Evolutionary conservation across 2,329 filamentous ascomycete genomes (phyloP).

Genomic region (Apiospora kogelbergensis): DNA sequence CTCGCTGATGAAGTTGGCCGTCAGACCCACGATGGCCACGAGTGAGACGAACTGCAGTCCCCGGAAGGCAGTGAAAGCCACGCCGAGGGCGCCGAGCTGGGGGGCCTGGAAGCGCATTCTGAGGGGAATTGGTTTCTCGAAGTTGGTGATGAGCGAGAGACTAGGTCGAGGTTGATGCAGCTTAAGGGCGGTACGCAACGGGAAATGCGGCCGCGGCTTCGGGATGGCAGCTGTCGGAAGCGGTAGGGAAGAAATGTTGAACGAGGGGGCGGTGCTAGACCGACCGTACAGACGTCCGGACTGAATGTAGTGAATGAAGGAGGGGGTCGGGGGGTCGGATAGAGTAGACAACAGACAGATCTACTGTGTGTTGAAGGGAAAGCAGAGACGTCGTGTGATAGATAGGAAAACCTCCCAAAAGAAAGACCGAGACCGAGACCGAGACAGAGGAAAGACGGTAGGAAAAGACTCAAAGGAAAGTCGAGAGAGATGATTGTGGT

Average conservation of each 20-base stretch:
- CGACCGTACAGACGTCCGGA: neutral
- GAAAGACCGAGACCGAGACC: slow-evolving; percentile 21
- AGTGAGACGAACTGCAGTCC: slow-evolving; percentile 70
- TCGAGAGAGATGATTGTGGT: slow-evolving; percentile 18
- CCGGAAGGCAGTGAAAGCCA: slow-evolving; percentile 74
- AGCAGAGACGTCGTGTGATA: slow-evolving; percentile 21
- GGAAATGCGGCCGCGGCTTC: slow-evolving; percentile 42
- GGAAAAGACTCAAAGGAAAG: slow-evolving; percentile 28
- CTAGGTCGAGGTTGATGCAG: slow-evolving; percentile 32
- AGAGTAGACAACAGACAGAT: slow-evolving; percentile 17
- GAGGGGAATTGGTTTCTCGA: slow-evolving; percentile 29
- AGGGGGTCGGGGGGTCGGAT: too few relatives aligned
- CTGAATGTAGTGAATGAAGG: neutral
- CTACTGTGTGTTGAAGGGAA: slow-evolving; percentile 13
- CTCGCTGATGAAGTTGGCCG: slow-evolving; percentile 77
- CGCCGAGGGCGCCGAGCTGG: slow-evolving; percentile 70
- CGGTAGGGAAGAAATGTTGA: slow-evolving; percentile 32
- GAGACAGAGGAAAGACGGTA: slow-evolving; percentile 24
- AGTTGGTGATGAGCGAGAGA: slow-evolving; percentile 42
- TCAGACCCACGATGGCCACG: slow-evolving; percentile 76
- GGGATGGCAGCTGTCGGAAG: slow-evolving; percentile 34
- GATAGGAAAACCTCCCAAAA: slow-evolving; percentile 20
- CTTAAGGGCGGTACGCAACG: slow-evolving; percentile 38
- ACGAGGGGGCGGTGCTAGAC: slow-evolving; percentile 23
- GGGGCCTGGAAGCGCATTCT: slow-evolving; percentile 47